Evolutionary conservation across 2,329 filamentous ascomycete genomes (phyloP).

Genomic region (Xylariaceae sp.): DNA sequence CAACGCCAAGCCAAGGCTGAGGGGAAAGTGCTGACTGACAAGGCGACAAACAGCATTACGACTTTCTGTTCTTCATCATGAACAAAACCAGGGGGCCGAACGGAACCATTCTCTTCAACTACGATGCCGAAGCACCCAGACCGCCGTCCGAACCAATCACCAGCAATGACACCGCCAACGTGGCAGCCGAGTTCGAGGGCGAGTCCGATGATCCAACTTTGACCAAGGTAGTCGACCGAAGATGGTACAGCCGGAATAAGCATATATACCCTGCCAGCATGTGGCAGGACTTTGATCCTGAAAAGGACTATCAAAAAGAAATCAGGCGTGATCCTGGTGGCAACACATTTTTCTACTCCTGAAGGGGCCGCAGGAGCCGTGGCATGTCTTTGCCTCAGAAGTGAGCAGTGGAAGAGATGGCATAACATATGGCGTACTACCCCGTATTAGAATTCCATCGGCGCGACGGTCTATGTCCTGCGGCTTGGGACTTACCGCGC

Average conservation of each 20-base stretch:
- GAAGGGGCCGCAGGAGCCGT: too few relatives aligned
- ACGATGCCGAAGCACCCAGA: conserved; percentile 49
- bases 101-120: conserved; percentile 72
- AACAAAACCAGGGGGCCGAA: conserved; percentile 76
- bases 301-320: conserved; percentile 74
- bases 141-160: conserved; percentile 14
- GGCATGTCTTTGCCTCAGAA: neutral
- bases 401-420: neutral
- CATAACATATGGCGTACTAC: neutral
- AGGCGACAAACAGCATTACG: conserved; percentile 68
- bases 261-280: conserved; percentile 95
- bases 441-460: neutral
- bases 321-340: conserved; percentile 80
- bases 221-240: conserved; percentile 91
- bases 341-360: conserved; percentile 86
- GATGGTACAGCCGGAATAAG: conserved; percentile 97
- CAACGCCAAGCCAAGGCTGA: conserved; percentile 2
- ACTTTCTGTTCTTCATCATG: conserved; percentile 95
- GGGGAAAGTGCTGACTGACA: conserved; percentile 20
- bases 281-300: conserved; percentile 92
- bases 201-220: conserved; percentile 69
- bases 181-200: conserved; percentile 62
- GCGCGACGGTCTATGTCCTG: neutral
- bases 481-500: neutral
- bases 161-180: conserved; percentile 31